Evolutionary conservation across 768 basidiomycete species (phyloP).

Genomic region (Leucosporidium yakuticum): DNA sequence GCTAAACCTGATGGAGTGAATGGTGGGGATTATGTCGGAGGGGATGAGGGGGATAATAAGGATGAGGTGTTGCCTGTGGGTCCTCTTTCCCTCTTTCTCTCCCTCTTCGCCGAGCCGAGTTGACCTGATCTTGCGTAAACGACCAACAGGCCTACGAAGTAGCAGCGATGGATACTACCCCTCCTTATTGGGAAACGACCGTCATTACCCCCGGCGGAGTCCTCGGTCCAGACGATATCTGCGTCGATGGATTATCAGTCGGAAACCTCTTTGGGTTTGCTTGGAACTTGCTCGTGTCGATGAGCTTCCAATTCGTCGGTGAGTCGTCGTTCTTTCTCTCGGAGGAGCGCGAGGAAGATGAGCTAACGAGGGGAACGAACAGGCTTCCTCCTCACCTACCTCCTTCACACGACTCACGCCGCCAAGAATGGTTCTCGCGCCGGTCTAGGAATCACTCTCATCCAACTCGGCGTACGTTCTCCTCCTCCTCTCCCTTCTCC

Average conservation of each 20-base stretch:
- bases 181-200: slow-evolving; percentile 95
- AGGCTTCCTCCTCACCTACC: slow-evolving; percentile 68
- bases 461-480: slow-evolving; percentile 65
- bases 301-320: slow-evolving; percentile 95
- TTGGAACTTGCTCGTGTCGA: slow-evolving; percentile 74
- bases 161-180: slow-evolving; percentile 82
- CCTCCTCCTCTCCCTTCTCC: too few species aligned
- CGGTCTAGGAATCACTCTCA: slow-evolving; percentile 89
- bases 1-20: slow-evolving; percentile 70
- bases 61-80: slow-evolving; percentile 80
- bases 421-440: slow-evolving; percentile 89
- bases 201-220: slow-evolving; percentile 69
- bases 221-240: slow-evolving; percentile 56
- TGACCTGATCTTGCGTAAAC: background rate
- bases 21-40: slow-evolving; percentile 30
- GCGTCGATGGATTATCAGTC: slow-evolving; percentile 85
- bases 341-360: background rate
- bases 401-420: slow-evolving; percentile 81
- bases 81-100: slow-evolving; percentile 32
- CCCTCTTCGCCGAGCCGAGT: background rate
- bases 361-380: background rate
- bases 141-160: slow-evolving; percentile 65
- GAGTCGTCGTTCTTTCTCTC: slow-evolving; percentile 50
- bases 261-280: slow-evolving; percentile 79
- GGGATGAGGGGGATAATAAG: slow-evolving; percentile 44